phyloP scores from a whole-genome alignment of 768 basidiomycete species.

The Candolleomyces aberdarensis region DNA sequence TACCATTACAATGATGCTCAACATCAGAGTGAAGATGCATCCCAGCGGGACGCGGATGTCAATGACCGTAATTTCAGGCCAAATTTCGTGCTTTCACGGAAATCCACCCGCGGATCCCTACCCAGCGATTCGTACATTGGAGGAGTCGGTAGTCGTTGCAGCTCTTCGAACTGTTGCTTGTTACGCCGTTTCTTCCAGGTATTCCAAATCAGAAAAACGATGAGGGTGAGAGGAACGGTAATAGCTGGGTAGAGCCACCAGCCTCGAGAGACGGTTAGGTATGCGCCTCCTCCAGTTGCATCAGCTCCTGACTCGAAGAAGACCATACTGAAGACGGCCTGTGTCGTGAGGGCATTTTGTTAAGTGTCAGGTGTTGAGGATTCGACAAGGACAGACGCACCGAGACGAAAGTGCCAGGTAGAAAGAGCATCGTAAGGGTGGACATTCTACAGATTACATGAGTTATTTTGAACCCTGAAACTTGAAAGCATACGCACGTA shows the following conservation, averaged over 20 bases:
- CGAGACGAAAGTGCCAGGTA: conserved; percentile 24
- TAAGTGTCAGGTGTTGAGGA: neutral
- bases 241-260: conserved; percentile 20
- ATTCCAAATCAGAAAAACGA: conserved; percentile 17
- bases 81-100: too few species aligned
- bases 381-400: conserved; percentile 7
- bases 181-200: neutral
- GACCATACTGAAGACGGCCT: conserved; percentile 24
- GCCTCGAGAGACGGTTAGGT: conserved; percentile 9
- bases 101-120: too few species aligned
- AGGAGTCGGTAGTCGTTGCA: neutral
- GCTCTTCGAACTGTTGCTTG: neutral
- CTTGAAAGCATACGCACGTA: conserved; percentile 13
- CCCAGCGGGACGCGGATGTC: too few species aligned
- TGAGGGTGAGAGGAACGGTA: conserved; percentile 19
- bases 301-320: conserved; percentile 15
- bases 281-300: neutral
- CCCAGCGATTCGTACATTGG: too few species aligned
- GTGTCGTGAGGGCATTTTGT: neutral
- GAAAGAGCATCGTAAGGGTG: conserved; percentile 24
- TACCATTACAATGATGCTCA: too few species aligned
- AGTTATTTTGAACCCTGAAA: neutral
- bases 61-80: too few species aligned
- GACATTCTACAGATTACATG: conserved; percentile 16
- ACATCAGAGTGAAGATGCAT: too few species aligned